Conservation (phyloP, 345 rosid species). For the Passiflora organensis region DNA sequence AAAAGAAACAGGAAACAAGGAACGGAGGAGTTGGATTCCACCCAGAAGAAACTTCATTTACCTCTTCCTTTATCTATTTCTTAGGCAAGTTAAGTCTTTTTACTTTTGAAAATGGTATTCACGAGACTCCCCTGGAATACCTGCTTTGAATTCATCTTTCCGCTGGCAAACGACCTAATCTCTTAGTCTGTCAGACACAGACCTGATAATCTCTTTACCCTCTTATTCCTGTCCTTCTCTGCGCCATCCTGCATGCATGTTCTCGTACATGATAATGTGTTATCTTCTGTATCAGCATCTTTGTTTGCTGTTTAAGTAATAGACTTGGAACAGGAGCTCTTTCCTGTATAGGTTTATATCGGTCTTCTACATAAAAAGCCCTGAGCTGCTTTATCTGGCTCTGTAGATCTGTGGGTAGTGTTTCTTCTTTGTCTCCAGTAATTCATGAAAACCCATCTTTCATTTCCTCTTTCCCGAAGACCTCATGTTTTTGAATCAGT, state of each 20-base stretch:
- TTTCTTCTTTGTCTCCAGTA: slow-evolving; percentile 2
- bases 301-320: no score
- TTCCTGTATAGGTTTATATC: no score
- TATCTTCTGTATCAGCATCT: no score
- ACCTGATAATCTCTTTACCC: no score
- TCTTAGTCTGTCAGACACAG: slow-evolving; percentile 17
- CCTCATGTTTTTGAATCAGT: slow-evolving; percentile 92
- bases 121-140: slow-evolving; percentile 78
- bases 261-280: no score
- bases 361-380: no score
- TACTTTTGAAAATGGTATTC: slow-evolving; percentile 62
- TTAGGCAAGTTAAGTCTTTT: no score
- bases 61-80: no score
- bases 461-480: slow-evolving; percentile 29
- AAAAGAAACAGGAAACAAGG: slow-evolving; percentile 1
- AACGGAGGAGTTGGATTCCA: slow-evolving; percentile 20
- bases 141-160: slow-evolving; percentile 58
- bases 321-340: slow-evolving; percentile 5
- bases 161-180: slow-evolving; percentile 40
- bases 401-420: slow-evolving; percentile 9
- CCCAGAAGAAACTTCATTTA: slow-evolving; percentile 10
- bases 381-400: slow-evolving; percentile 17
- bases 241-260: slow-evolving; percentile 13
- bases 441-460: slow-evolving; percentile 53
- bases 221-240: neutral